Percentiles rank a stretch among this genome's conserved stretches.
Evolutionary conservation across 768 basidiomycete genomes (phyloP).

Genomic region (Tulasnella sp.): DNA sequence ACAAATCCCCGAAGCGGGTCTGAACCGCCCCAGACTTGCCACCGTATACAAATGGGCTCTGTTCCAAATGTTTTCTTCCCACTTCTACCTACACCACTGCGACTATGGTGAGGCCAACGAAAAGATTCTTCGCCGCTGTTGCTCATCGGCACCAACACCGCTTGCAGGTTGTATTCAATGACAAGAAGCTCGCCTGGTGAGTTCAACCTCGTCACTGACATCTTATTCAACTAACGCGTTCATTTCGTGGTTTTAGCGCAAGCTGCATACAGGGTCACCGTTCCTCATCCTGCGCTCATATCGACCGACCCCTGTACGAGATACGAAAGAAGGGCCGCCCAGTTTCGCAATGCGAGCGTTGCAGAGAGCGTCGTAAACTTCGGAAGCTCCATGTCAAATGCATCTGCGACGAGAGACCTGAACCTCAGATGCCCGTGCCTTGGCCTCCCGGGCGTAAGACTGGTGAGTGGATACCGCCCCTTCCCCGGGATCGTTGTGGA

Average conservation of each 20-base stretch:
- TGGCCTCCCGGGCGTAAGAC: constrained; percentile 12
- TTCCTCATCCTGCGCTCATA: constrained; percentile 77
- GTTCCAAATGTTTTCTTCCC: not conserved
- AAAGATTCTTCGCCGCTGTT: not conserved
- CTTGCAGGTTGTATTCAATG: constrained; percentile 8
- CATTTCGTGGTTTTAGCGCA: constrained; percentile 39
- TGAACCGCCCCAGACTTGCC: too few species aligned
- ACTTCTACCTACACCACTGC: not conserved
- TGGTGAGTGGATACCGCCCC: not conserved
- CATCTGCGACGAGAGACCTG: constrained; percentile 38
- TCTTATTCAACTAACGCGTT: not conserved
- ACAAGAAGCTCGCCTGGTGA: constrained; percentile 11
- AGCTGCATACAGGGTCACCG: constrained; percentile 93
- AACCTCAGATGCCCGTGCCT: constrained; percentile 1
- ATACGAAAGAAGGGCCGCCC: constrained; percentile 91
- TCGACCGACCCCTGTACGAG: constrained; percentile 82
- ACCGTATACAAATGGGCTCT: not conserved
- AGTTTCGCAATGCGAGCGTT: constrained; percentile 77
- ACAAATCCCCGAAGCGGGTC: too few species aligned
- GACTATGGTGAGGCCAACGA: not conserved
- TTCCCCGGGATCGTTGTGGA: not conserved
- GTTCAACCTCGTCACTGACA: not conserved
- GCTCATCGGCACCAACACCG: not conserved
- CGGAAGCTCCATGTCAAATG: constrained; percentile 75
- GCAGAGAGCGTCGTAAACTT: constrained; percentile 71